Base-by-base conservation (phyloP, 176 grass and related monocot species). In the Oryza longistaminata region DNA sequence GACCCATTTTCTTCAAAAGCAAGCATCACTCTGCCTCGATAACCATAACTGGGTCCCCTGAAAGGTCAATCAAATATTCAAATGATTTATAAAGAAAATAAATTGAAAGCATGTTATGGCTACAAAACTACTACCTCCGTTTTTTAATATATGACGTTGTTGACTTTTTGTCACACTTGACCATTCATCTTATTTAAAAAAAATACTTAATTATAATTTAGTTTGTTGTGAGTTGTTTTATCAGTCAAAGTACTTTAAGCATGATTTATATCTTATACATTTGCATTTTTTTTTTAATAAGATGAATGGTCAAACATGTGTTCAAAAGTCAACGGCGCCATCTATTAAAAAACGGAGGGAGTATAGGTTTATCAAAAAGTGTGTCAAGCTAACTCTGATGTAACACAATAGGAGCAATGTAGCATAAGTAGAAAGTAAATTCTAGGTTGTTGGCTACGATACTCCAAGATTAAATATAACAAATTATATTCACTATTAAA, bases 1-100 rank as follows among this genome's bases (percentile, higher is more conserved):
- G 90, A 94, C 60, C 91, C 97, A 80, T 99, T 99, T 77, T 96
- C 91, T 88, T 99, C 93, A 86, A 96, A 99, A 78, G 97, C 86
- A 91, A 99, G 97, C 85, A 99, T 85, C 64, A 99, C 97, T 76
- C 43, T 96, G 43, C 97, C 97, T 88, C 93, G 92, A 64, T 91
- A 96, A 71, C 93, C 97, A 66, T 82, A 88, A 90, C 73, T 94
- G 70, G 97, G 97, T 15, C 97, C 97, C 86, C 97, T 99, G 33
- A 44, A 52, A 84, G 42, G 87, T 25, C 75, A 90, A 69, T 74
- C 11, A 79, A 83, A 66, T 4, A 90, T 64, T 74, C 11, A 79
- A 83, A 66, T 4, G 39, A 52, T 80, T 70, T 13, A 68, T 64
- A 44, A 45, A 21, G 39, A 55, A 25, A 81, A 66, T 21, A 76